phyloP scores from a whole-genome alignment of 805 yeast genomes.

The Blastobotrys peoriensis region DNA sequence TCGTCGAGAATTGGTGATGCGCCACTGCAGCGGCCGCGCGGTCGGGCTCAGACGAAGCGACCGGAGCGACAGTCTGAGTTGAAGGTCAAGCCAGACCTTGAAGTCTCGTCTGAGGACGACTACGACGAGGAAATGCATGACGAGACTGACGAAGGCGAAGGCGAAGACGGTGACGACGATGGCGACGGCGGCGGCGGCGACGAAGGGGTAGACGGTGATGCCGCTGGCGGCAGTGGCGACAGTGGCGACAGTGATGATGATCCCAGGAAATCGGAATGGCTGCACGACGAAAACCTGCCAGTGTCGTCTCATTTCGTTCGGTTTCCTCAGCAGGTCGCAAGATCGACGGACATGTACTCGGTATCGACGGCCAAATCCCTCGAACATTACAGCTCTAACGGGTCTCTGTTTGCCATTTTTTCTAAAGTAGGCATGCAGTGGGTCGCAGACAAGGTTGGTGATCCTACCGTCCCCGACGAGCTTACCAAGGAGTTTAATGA shows the following conservation, averaged over 20 bases:
- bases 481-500: constrained; percentile 8
- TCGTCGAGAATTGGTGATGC: constrained; percentile 9
- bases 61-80: not conserved
- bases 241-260: too few species aligned
- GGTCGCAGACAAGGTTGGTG: constrained; percentile 28
- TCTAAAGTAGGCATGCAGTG: constrained; percentile 38
- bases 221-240: constrained; percentile 5
- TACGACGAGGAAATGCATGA: not conserved
- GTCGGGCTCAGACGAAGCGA: not conserved
- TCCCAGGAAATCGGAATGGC: constrained; percentile 10
- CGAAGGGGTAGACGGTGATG: constrained; percentile 4
- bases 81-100: not conserved
- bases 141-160: constrained; percentile 2
- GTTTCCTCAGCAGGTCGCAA: not conserved
- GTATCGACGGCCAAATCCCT: constrained; percentile 11
- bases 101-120: not conserved
- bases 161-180: constrained; percentile 4
- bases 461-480: constrained; percentile 6
- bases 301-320: constrained; percentile 7
- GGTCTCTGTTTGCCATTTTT: constrained; percentile 33
- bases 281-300: constrained; percentile 11
- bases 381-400: constrained; percentile 8
- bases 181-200: constrained; percentile 8
- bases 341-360: constrained; percentile 10
- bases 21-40: not conserved